A percentile compares a stretch with the other conserved stretches of the same genome.
phyloP scores from a whole-genome alignment of 2,329 filamentous ascomycete species.

The Ustilaginoidea virens region DNA sequence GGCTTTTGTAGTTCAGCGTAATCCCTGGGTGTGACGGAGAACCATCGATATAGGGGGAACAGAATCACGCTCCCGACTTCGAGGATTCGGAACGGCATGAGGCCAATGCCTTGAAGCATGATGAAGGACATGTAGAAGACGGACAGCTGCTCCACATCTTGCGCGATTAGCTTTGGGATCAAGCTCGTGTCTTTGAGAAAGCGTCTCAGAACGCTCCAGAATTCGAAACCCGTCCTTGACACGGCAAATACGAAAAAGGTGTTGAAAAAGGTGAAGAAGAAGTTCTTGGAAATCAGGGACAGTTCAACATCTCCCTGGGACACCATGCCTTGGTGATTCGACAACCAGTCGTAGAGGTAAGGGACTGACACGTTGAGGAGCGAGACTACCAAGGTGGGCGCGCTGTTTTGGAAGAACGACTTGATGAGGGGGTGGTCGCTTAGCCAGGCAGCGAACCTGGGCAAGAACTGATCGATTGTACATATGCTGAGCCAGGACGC shows the following conservation, averaged over 20 bases:
- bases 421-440: constrained; percentile 52
- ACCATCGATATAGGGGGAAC: constrained; percentile 65
- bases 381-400: constrained; percentile 75
- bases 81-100: constrained; percentile 83
- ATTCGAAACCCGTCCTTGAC: constrained; percentile 66
- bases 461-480: constrained; percentile 59
- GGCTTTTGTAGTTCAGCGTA: constrained; percentile 70
- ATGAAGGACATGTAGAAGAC: constrained; percentile 90
- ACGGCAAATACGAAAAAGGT: constrained; percentile 91
- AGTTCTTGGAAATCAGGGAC: constrained; percentile 94
- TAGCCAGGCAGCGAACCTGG: constrained; percentile 52
- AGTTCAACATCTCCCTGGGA: constrained; percentile 90
- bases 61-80: constrained; percentile 76
- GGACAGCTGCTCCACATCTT: constrained; percentile 57
- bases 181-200: constrained; percentile 64
- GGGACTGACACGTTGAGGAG: constrained; percentile 81
- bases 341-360: constrained; percentile 87
- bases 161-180: constrained; percentile 61
- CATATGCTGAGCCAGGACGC: constrained; percentile 70
- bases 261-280: constrained; percentile 99
- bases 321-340: constrained; percentile 84
- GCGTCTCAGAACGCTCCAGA: constrained; percentile 56
- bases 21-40: constrained; percentile 78
- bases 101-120: constrained; percentile 80
- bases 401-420: constrained; percentile 70